Conservation (phyloP, 1,139 yeast species). For the Geotrichum australiense region DNA sequence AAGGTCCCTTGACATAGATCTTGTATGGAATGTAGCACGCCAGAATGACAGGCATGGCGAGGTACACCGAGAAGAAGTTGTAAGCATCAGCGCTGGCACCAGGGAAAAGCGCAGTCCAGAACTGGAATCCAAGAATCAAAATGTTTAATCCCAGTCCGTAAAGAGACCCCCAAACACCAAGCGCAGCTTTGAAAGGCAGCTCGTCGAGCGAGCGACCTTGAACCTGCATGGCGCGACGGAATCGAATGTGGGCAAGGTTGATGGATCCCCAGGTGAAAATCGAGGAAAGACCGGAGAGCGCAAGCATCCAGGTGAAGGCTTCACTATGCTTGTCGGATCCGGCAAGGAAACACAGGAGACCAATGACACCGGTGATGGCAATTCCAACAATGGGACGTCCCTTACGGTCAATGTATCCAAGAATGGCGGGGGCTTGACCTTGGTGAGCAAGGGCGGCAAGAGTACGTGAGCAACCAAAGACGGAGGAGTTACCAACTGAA, state of each 20-base stretch:
- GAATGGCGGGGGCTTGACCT: constrained; percentile 65
- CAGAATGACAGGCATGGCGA: constrained; percentile 45
- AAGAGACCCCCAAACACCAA: constrained; percentile 64
- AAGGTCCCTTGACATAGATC: constrained; percentile 38
- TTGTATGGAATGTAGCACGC: constrained; percentile 45
- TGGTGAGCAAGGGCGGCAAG: constrained; percentile 73
- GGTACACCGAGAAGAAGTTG: constrained; percentile 43
- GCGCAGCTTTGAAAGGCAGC: constrained; percentile 61
- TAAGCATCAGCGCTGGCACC: constrained; percentile 42
- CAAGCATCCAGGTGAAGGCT: constrained; percentile 71
- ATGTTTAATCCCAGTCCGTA: constrained; percentile 54
- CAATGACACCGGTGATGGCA: constrained; percentile 48
- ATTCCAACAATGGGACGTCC: constrained; percentile 74
- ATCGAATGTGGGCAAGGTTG: constrained; percentile 61
- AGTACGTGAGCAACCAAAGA: constrained; percentile 74
- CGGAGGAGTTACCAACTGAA: constrained; percentile 68
- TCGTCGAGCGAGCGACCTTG: constrained; percentile 62
- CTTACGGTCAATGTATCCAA: constrained; percentile 62
- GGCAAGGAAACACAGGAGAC: constrained; percentile 65
- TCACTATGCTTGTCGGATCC: constrained; percentile 57
- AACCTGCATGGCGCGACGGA: constrained; percentile 45
- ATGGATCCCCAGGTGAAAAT: constrained; percentile 73
- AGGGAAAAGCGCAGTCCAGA: constrained; percentile 67
- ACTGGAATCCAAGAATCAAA: constrained; percentile 49
- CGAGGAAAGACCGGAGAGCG: constrained; percentile 72